Percentiles rank a stretch among this genome's conserved stretches.
Conservation (phyloP, 164 flowering plant species). For the Liriodendron chinense region DNA sequence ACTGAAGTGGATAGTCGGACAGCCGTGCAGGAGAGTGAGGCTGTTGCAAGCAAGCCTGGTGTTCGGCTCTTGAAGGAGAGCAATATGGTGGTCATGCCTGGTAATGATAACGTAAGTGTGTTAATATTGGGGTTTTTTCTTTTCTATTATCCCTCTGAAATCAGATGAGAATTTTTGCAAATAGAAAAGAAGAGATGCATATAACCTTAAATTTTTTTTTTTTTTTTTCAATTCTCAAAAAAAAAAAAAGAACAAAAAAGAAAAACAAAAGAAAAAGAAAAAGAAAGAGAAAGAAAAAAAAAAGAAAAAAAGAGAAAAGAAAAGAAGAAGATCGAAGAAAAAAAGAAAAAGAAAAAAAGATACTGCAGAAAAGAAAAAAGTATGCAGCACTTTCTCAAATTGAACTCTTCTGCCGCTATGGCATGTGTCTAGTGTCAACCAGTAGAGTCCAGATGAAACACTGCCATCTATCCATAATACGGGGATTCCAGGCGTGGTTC, state of each 20-base stretch:
- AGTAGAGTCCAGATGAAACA: not conserved
- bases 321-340: too few species aligned
- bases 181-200: too few species aligned
- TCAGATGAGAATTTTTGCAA: too few species aligned
- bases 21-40: conserved; percentile 30
- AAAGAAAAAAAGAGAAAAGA: too few species aligned
- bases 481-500: too few species aligned
- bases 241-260: too few species aligned
- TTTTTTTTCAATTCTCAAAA: not conserved
- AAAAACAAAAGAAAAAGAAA: too few species aligned
- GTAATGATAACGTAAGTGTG: conserved; percentile 62
- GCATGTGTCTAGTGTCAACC: not conserved
- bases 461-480: too few species aligned
- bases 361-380: too few species aligned
- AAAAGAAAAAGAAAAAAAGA: too few species aligned
- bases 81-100: conserved; percentile 18
- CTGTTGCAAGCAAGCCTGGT: conserved; percentile 25
- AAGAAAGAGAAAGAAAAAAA: too few species aligned
- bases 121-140: not conserved
- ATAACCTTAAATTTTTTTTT: too few species aligned
- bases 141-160: not conserved
- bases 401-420: not conserved
- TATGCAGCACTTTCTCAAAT: not conserved
- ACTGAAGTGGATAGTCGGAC: conserved; percentile 27
- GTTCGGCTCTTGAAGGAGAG: conserved; percentile 34